phyloP scores from a whole-genome alignment of 108 stramenopile species.

The Licmophora abbreviata region DNA sequence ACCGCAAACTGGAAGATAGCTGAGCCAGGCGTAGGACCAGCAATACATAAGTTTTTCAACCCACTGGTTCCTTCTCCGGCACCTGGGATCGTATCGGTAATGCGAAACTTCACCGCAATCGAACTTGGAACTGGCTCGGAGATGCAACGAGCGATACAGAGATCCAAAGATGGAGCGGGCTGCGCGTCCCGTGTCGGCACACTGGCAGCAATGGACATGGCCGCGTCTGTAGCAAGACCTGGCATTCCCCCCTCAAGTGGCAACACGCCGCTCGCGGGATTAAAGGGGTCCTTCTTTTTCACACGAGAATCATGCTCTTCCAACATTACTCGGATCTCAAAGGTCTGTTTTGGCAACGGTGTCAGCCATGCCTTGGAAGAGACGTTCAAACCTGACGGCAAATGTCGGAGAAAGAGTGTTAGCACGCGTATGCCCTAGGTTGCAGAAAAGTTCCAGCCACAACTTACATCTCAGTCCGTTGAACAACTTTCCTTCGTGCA shows the following conservation, averaged over 20 bases:
- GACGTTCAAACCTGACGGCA: slow-evolving; percentile 29
- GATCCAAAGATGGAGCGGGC: slow-evolving; percentile 12
- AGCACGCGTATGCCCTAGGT: background rate
- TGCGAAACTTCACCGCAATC: slow-evolving; percentile 23
- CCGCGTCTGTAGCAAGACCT: slow-evolving; percentile 1
- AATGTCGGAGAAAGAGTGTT: background rate
- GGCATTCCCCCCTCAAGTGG: slow-evolving; percentile 20
- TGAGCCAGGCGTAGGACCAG: slow-evolving; percentile 19
- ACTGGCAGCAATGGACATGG: background rate
- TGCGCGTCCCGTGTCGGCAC: background rate
- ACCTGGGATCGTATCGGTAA: slow-evolving; percentile 22
- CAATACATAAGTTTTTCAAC: slow-evolving; percentile 13
- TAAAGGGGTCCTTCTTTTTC: slow-evolving; percentile 27
- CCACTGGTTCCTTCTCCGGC: slow-evolving; percentile 12
- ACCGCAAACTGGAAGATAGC: slow-evolving; percentile 30
- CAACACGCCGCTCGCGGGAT: slow-evolving; percentile 42
- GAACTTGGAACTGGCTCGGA: slow-evolving; percentile 12
- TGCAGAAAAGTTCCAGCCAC: slow-evolving; percentile 7
- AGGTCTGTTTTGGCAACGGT: slow-evolving; percentile 51
- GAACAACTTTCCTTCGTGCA: slow-evolving; percentile 26
- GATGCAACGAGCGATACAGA: slow-evolving; percentile 25
- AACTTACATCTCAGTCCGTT: slow-evolving; percentile 17
- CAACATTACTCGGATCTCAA: slow-evolving; percentile 51
- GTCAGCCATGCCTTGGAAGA: slow-evolving; percentile 45
- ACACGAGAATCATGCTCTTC: slow-evolving; percentile 39